These are phyloP conservation scores for Penicillium alfredii DNA, from an alignment of 495 filamentous ascomycete species.

Conservation along the genomic window DNA sequence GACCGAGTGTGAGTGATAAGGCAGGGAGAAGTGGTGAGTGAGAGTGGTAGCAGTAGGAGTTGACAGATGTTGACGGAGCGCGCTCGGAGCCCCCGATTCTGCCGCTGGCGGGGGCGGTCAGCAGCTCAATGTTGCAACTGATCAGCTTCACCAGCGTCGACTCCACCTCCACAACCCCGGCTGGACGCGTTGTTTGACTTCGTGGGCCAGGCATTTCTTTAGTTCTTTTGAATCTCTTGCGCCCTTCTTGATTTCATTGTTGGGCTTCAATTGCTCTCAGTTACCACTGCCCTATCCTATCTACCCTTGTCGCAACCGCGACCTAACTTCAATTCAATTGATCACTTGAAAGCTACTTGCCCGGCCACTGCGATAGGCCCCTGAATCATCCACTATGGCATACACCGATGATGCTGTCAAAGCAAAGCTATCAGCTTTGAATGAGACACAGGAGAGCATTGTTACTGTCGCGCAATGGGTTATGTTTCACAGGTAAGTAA, in stretches of 20 bases:
- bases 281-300: not conserved
- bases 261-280: conserved; percentile 4
- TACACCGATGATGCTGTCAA: conserved; percentile 91
- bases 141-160: too few relatives aligned
- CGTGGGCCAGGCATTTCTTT: too few relatives aligned
- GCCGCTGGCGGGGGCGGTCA: conserved; percentile 30
- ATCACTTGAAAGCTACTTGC: too few relatives aligned
- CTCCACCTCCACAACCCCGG: too few relatives aligned
- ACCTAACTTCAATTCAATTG: too few relatives aligned
- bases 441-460: conserved; percentile 94
- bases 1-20: conserved; percentile 3
- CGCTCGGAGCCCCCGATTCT: conserved; percentile 25
- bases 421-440: conserved; percentile 88
- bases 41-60: conserved; percentile 7
- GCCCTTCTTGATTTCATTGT: not conserved
- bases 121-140: conserved; percentile 11
- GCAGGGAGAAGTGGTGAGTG: conserved; percentile 9
- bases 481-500: conserved; percentile 88
- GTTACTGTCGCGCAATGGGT: conserved; percentile 97
- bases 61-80: conserved; percentile 27
- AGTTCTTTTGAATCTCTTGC: not conserved
- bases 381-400: conserved; percentile 61
- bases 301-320: not conserved
- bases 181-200: too few relatives aligned
- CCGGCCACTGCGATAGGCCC: too few relatives aligned